Conservation (phyloP, 2,329 filamentous ascomycete species). For the Ilyonectria sp. region DNA sequence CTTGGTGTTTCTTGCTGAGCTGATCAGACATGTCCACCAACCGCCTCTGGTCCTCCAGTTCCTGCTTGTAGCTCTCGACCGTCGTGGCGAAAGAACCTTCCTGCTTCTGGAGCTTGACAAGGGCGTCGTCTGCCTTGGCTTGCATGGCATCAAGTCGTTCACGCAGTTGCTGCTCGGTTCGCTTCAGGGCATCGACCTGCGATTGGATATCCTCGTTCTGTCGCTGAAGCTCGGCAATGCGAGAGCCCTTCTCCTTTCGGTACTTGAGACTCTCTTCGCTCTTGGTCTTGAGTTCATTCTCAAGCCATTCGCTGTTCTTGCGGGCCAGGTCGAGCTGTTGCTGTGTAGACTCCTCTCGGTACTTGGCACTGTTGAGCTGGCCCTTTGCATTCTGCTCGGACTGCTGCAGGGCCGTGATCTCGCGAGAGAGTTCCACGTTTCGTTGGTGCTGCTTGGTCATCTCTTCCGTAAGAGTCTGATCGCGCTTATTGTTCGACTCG, state of each 20-base stretch:
- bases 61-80: constrained; percentile 89
- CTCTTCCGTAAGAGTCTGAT: constrained; percentile 89
- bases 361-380: constrained; percentile 85
- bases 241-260: constrained; percentile 93
- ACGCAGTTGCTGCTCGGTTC: constrained; percentile 85
- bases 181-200: constrained; percentile 82
- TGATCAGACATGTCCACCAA: constrained; percentile 88
- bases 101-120: constrained; percentile 86
- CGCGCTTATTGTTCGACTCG: constrained; percentile 89
- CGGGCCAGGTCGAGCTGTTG: constrained; percentile 92
- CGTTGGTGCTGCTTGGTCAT: constrained; percentile 92
- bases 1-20: constrained; percentile 79
- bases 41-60: constrained; percentile 85
- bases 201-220: constrained; percentile 88
- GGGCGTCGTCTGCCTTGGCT: constrained; percentile 87
- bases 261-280: constrained; percentile 88
- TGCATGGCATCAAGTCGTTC: constrained; percentile 87
- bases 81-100: constrained; percentile 85
- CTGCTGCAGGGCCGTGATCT: constrained; percentile 87
- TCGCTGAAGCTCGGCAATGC: constrained; percentile 89
- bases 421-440: constrained; percentile 85
- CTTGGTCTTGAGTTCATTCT: constrained; percentile 92
- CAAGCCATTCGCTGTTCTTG: constrained; percentile 93
- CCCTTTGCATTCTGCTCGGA: constrained; percentile 86
- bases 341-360: constrained; percentile 89